Evolutionary conservation across 2,329 filamentous ascomycete genomes (phyloP), one percentile per base, ranked within the genome.

Genomic region (Cryphonectria nitschkei): DNA sequence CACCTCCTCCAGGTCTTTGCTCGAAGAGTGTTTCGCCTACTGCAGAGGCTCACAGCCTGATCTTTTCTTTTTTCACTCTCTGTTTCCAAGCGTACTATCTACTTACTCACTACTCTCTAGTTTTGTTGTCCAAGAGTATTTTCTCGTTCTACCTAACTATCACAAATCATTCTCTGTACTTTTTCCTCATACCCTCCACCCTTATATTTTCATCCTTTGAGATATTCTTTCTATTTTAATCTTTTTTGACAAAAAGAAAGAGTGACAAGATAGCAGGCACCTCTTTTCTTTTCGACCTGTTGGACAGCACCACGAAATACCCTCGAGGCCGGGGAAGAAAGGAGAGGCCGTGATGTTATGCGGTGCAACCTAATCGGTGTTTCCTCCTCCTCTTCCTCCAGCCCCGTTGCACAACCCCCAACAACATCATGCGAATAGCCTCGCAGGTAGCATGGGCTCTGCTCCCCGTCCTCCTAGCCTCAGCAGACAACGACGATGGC

Each of bases 381-480:
- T 58, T 19, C 29, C 54, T 56, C 19, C 46, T n/a, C n/a, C 37
- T 39, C 32, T 32, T 65, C 22, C 22, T n/a, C 46, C 22, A n/a
- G 22, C 46, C 46, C 22, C 46, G 11, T n/a, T 3, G 2, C 46
- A 50, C 46, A 13, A 39, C 37, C 37, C 8, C 37, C 46, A 50
- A 19, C 63, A 52, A n/a, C 39, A 65, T 26, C 41, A 65, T 65
- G 63, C 63, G 63, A 34, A 65, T 65, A 50, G 41, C 16, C 41
- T 13, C 26, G 26, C 63, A 16, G 43, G 26, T 43, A 41, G 29
- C 29, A 65, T 65, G 63, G 58, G 16, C 19, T 8, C 58, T 61
- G 58, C 34, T 61, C 29, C 32, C 58, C 7, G 19, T 61, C 16
- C 34, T 39, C 58, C 16, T 13, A 1, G 32, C 16, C 22, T 34